Evolutionary conservation across 1,139 yeast species (phyloP), one percentile per base, ranked within the genome.

Genomic region (Protomyces lactucae-debilis): DNA sequence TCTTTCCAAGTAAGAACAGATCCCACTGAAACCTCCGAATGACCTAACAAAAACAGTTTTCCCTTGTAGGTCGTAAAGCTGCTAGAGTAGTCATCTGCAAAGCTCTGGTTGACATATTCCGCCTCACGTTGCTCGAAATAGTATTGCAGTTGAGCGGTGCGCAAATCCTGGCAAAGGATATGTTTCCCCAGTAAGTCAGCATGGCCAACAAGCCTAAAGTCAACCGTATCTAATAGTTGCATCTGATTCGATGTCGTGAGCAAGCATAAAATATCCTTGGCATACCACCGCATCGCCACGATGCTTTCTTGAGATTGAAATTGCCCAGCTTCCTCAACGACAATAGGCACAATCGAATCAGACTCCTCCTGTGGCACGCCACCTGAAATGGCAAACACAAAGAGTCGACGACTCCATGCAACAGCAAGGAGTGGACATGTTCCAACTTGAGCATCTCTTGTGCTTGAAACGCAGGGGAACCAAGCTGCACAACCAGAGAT

Each of bases 1-100:
- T 88, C 95, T 0, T 91, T 90, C 96, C 96, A 89, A 69, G 82
- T 85, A 3, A 85, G 78, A 14, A 85, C 74, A 16, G 84, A 77
- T 0, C 92, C 95, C 14, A 85, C 78, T 4, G 76, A 76, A 43
- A 85, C 71, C 64, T 80, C 84, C 67, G 77, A 79, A 52, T 76
- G 76, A 1, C 85, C 86, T 63, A 84, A 70, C 1, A 83, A 65
- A 69, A 83, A 82, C 0, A 84, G 55, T 39, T 81, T 77, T 0
- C 82, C 79, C 67, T 79, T 82, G 68, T 76, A 78, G 0, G 78
- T 71, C 51, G 72, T 73, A 51, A 82, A 72, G 12, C 82, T 73
- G 59, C 77, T 73, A 64, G 71, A 66, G 68, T 73, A 78, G 0
- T 75, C 73, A 65, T 76, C 78, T 1, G 78, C 73, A 14, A 76